Evolutionary conservation across 1,284 basidiomycete genomes (phyloP), one percentile per base, ranked within the genome.

Genomic region (Chiua sp.): DNA sequence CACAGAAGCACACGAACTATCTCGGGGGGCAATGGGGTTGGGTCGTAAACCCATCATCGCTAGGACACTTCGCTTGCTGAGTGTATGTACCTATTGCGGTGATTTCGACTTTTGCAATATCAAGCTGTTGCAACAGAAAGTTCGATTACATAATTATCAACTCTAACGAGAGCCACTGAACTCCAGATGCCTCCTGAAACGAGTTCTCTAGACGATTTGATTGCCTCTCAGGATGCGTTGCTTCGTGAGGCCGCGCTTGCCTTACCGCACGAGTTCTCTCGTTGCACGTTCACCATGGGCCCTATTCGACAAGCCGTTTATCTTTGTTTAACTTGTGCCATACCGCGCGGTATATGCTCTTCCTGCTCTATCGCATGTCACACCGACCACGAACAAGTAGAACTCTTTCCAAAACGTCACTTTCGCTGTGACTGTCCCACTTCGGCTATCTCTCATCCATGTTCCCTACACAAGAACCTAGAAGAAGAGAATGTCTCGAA

Each of bases 401-500:
- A 93, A 72, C 80, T 93, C 77, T 93, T 93, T 74, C 90, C 91
- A 3, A 93, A 93, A 71, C 84, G 91, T 59, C 76, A 81, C 60
- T 93, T 93, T 70, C 85, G 87, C 32, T 93, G 91, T 69, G 91
- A 93, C 74, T 93, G 91, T 72, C 90, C 91, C 3, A 93, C 91
- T 12, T 65, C 73, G 15, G 77, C 82, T 8, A 75, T 92, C 28
- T 64, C 79, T 2, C 86, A 88, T 61, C 60, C 78, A 4, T 93
- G 91, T 70, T 82, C 84, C 16, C 75, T 93, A 39, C 87, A 90
- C 72, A 77, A 71, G 57, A 72, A 60, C 16, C 55, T 68, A 2
- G 87, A 90, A 72, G 79, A 78, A 4, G 78, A 75, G 57, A 93
- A 93, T 66, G 67, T 65, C 48, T 67, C 74, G 22, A 93, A 93